These are phyloP conservation scores for Ulvella scutata DNA, from an alignment of 139 green algal genomes.

Conservation along the genomic window DNA sequence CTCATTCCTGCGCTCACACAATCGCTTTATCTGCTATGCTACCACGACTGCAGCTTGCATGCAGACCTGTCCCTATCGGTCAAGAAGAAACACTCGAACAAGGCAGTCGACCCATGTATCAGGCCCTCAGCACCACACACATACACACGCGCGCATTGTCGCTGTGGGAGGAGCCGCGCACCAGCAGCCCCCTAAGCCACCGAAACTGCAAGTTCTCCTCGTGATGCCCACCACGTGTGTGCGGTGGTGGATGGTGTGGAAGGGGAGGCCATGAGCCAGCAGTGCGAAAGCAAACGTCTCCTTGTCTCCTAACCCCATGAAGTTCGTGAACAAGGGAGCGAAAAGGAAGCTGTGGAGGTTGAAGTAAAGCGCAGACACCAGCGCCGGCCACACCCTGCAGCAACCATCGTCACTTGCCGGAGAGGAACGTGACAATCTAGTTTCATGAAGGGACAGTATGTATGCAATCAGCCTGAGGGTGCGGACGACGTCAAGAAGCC, in stretches of 20 bases:
- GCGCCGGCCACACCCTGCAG: slow-evolving; percentile 17
- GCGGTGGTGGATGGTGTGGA: slow-evolving; percentile 7
- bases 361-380: slow-evolving; percentile 17
- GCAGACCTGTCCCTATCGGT: not conserved
- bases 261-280: slow-evolving; percentile 4
- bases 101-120: no score
- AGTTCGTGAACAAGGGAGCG: slow-evolving; percentile 26
- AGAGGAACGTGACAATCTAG: no score
- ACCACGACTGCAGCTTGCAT: no score
- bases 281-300: slow-evolving; percentile 27
- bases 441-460: no score
- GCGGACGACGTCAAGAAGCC: no score
- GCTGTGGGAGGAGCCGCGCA: no score
- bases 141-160: no score
- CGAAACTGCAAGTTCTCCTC: not conserved
- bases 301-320: slow-evolving; percentile 34
- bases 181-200: no score
- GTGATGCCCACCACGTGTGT: slow-evolving; percentile 6
- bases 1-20: slow-evolving; percentile 5
- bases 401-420: no score
- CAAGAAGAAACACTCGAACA: no score
- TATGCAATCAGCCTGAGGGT: no score
- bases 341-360: slow-evolving; percentile 25
- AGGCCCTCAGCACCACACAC: no score
- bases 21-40: not conserved